Base-by-base conservation (phyloP, 2,329 filamentous ascomycete species). In the Aspergillus sp. region DNA sequence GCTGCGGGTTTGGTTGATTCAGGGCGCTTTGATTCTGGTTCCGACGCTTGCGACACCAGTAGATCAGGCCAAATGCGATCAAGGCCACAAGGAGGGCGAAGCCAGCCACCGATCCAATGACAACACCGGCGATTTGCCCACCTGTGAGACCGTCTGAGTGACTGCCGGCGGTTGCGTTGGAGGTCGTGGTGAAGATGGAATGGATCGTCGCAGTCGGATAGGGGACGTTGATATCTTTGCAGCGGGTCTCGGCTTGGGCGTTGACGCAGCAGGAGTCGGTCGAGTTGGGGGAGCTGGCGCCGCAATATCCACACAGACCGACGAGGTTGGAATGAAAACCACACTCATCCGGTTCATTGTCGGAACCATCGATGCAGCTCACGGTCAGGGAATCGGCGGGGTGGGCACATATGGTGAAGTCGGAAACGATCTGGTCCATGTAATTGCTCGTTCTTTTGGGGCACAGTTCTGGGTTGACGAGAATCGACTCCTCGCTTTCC, bases 231-330 rank as follows among this genome's bases (percentile, higher is more conserved):
- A 99, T 88, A 47, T 83, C 83, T 46, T 82, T 75, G 70, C 94
- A 99, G 58, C 86, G 83, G 21, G 76, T 75, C 53, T 89, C 82
- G n/a, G 88, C 86, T 56, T 91, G 80, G 4, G 92, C 86, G 63
- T 85, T 91, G 65, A 91, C 87, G 72, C 94, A 99, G 77, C 94
- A 99, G 3, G 92, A 95, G 70, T 97, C 93, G 47, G 93, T 97
- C 9, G 91, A 88, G 72, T 97, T 97, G 57, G 87, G 84, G 23
- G 92, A 91, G 63, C 89, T 93, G 5, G 85, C 80, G 40, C 83
- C 81, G 71, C 94, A 99, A 71, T 94, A 97, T 4, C 87, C 85
- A 76, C 94, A 99, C 32, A 99, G 79, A 2, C 92, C 91, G 50
- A 80, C 74, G 6, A 86, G 70, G 63, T 88, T 88, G 58, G 84